Base-by-base conservation (phyloP, 148 eudicot genomes). In the Gaultheria prostrata region DNA sequence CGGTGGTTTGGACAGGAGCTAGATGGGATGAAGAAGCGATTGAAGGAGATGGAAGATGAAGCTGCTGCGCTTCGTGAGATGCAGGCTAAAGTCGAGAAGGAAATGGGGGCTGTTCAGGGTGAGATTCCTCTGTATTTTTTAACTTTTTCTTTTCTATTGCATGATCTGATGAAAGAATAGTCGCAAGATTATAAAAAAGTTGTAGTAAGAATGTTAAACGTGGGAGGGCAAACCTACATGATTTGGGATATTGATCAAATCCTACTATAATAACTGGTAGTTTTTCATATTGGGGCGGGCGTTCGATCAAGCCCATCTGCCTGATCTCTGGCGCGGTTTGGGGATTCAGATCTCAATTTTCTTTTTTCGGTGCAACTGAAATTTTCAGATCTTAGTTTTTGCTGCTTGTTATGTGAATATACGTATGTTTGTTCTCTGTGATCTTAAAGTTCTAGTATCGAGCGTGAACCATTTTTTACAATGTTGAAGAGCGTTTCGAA, bases 11-110 rank as follows among this genome's bases (percentile, higher is more conserved):
- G 78, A 9, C 7, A 95, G 98, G 98, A 95, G 86, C 83, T 95
- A 87, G 97, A 95, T 87, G 94, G 92, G 90, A 95, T 95, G 98
- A 95, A 95, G 89, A 95, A 95, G 86, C 85, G 92, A 54, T 86
- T 93, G 86, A 95, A 95, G 90, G 98, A 95, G 92, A 95, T 95
- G 98, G 98, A 95, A 63, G 98, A 95, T 28, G 98, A 95, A 86
- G 98, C 98, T 2, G 98, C 98, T 46, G 98, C 98, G 48, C 94
- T 95, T 74, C 93, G 98, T 50, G 98, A 95, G 86, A 95, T 95
- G 98, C 98, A 95, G 83, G 97, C 97, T 30, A 95, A 95, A 82
- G 98, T 95, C 24, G 97, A 95, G 89, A 95, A 93, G 87, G 97
- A 95, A 84, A 95, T 95, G 98, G 95, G 95, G 24, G 91, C 93